phyloP scores from a whole-genome alignment of 306 rosid species.

The Citrullus amarus region DNA sequence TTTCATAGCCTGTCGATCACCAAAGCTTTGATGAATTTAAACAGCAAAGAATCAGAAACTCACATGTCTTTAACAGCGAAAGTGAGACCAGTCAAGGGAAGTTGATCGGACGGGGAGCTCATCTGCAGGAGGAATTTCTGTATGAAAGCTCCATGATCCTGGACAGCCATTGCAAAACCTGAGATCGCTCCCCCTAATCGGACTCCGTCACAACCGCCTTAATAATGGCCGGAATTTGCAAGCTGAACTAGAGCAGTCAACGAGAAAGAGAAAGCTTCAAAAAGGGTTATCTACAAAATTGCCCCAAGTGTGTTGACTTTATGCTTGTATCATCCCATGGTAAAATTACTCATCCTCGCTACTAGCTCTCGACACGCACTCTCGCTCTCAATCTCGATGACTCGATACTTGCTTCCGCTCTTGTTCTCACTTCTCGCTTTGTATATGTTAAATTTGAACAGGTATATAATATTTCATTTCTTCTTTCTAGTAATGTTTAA shows the following conservation, averaged over 20 bases:
- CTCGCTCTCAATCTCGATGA: no score
- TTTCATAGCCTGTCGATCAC: neutral
- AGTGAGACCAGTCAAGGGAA: constrained; percentile 59
- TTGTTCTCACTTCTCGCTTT: no score
- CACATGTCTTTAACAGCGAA: constrained; percentile 92
- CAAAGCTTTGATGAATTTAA: neutral
- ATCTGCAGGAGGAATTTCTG: constrained; percentile 51
- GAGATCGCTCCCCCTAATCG: neutral
- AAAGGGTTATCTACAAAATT: neutral
- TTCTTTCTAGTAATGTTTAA: no score
- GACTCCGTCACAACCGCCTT: neutral
- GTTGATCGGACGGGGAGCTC: constrained; percentile 23
- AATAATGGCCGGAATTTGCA: neutral
- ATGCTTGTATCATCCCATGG: no score
- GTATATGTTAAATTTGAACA: no score
- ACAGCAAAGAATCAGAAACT: constrained; percentile 8
- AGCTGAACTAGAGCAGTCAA: neutral
- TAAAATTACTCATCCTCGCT: no score
- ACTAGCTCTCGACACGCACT: no score
- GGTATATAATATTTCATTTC: no score
- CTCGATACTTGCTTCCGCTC: no score
- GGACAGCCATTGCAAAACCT: constrained; percentile 26
- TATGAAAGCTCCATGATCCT: constrained; percentile 53
- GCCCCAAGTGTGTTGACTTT: neutral
- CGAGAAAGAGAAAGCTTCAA: neutral